These are phyloP conservation scores for Nemania abortiva DNA, from an alignment of 2,329 filamentous ascomycete species.

Conservation along the genomic window DNA sequence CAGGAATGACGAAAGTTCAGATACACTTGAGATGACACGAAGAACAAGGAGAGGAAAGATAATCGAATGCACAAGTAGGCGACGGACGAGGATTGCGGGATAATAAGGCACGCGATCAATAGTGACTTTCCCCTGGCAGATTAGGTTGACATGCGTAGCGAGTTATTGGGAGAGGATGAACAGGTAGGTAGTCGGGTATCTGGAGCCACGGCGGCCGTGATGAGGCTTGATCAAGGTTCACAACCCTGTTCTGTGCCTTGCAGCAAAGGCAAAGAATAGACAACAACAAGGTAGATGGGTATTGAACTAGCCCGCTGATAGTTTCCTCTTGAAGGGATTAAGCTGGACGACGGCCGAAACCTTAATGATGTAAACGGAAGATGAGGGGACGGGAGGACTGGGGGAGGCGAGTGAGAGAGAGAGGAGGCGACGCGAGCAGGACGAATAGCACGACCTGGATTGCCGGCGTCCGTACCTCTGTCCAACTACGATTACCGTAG, in stretches of 20 bases:
- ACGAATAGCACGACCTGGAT: constrained; percentile 15
- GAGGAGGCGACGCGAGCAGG: constrained; percentile 10
- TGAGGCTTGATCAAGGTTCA: constrained; percentile 2
- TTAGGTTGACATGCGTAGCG: neutral
- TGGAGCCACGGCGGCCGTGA: constrained; percentile 16
- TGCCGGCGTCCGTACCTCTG: constrained; percentile 18
- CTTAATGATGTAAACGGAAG: constrained; percentile 34
- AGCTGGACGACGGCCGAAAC: constrained; percentile 31
- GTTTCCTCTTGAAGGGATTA: constrained; percentile 14
- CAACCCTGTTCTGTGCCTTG: constrained; percentile 7
- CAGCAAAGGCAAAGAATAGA: neutral
- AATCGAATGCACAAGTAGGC: constrained; percentile 15
- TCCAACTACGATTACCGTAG: constrained; percentile 10
- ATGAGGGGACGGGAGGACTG: constrained; percentile 13
- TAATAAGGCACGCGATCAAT: constrained; percentile 25
- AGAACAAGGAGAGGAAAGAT: neutral
- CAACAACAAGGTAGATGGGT: neutral
- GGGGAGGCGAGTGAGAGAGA: neutral
- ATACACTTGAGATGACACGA: constrained; percentile 4
- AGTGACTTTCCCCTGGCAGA: neutral
- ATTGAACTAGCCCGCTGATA: constrained; percentile 13
- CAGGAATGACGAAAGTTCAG: constrained; percentile 1
- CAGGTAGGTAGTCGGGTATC: constrained; percentile 10
- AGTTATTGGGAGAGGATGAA: neutral
- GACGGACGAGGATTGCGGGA: constrained; percentile 3